Conservation (phyloP, 2,329 filamentous ascomycete genomes). For the Albophoma yamanashiensis region DNA sequence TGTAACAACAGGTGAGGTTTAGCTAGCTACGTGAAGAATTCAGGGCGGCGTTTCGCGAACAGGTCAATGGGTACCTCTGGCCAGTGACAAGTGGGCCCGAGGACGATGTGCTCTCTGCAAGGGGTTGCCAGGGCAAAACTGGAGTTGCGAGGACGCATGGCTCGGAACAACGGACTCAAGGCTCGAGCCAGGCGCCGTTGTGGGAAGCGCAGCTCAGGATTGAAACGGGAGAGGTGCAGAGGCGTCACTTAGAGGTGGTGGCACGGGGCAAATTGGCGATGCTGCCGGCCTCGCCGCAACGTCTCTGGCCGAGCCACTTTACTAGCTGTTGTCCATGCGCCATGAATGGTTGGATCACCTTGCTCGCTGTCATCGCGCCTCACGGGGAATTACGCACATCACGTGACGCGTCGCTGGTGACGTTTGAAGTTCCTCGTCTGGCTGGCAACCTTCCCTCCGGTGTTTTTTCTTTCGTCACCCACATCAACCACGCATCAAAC, state of each 20-base stretch:
- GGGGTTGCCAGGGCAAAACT: conserved; percentile 17
- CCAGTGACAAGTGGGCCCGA: conserved; percentile 8
- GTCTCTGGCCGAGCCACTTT: neutral
- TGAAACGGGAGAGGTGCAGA: neutral
- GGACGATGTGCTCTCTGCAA: conserved; percentile 13
- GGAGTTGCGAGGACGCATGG: conserved; percentile 18
- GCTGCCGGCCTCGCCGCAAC: neutral
- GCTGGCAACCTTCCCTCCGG: conserved; percentile 19
- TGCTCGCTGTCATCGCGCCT: neutral
- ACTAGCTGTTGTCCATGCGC: neutral
- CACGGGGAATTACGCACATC: conserved; percentile 7
- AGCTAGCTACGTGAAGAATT: neutral
- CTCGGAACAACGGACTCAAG: conserved; percentile 16
- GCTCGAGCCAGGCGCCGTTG: conserved; percentile 1
- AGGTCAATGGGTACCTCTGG: neutral
- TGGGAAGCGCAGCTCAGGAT: neutral
- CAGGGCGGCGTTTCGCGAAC: neutral
- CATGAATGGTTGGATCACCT: neutral
- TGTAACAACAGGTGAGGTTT: neutral
- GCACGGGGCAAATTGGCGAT: neutral
- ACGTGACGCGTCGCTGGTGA: conserved; percentile 23
- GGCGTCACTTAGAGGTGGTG: neutral
- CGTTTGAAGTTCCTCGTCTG: conserved; percentile 22
- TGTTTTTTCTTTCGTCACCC: conserved; percentile 24
- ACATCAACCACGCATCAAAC: conserved; percentile 19